Base-by-base conservation (phyloP, 2,329 filamentous ascomycete genomes). In the Paecilomyces fulvus region DNA sequence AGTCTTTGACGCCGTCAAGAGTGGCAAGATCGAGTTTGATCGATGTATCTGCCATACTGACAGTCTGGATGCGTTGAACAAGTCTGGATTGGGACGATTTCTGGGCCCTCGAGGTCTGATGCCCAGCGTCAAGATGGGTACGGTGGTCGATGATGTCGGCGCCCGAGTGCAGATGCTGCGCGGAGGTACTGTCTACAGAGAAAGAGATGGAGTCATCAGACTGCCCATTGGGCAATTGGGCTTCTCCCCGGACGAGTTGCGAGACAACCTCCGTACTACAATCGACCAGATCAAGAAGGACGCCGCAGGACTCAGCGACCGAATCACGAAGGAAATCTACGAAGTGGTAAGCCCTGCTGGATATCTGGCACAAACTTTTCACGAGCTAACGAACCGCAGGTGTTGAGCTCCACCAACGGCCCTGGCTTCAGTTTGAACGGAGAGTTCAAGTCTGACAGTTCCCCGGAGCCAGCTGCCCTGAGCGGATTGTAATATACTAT, bases 91-190 rank as follows among this genome's bases (percentile, higher is more conserved):
- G 60, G 92, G 88, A 61, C 83, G 87, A 62, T 81, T 96, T 49
- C 79, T 99, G 20, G 94, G 94, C 67, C 94, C 95, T 50, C 86
- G 84, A 73, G 92, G 92, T 2, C 74, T 99, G 67, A 97, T 99
- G 94, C 94, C 94, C 5, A 95, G 84, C 70, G 77, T 82, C 58
- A 96, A 96, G 79, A 84, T 84, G 60, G 91, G 90, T 61, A 97
- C 94, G 0, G 88, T 99, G 56, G 90, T 95, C 23, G 87, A 83
- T 67, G 88, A 95, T 69, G 82, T 96, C 14, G 81, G 81, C 55
- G 73, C 79, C n/a, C 81, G 85, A 31, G 88, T 99, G 66, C 83
- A 83, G 65, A 89, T 92, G 63, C 85, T 96, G 74, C 84, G 90
- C 12, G 91, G 92, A 59, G 90, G 86, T 55, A 89, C 86, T 54